Conservation (phyloP, 495 filamentous ascomycete species). For the Penicillium argentinense region DNA sequence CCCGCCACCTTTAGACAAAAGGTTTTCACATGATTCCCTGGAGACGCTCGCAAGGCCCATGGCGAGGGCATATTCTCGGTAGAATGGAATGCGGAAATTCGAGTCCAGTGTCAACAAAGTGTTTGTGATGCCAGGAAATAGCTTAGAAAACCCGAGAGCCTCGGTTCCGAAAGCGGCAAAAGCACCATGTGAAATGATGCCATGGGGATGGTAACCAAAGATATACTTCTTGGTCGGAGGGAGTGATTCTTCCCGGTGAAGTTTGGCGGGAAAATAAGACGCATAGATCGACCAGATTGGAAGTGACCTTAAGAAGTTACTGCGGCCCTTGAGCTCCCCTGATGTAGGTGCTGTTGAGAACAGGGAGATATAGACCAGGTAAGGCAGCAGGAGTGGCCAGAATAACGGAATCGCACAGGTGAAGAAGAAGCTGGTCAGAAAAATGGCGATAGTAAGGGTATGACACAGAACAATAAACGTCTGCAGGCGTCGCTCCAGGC, state of each 20-base stretch:
- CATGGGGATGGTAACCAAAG: constrained; percentile 96
- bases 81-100: constrained; percentile 93
- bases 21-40: constrained; percentile 83
- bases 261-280: constrained; percentile 83
- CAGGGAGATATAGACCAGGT: constrained; percentile 76
- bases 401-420: constrained; percentile 84
- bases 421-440: constrained; percentile 83
- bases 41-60: constrained; percentile 88
- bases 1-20: constrained; percentile 71
- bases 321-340: constrained; percentile 72
- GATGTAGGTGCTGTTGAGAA: constrained; percentile 74
- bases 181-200: constrained; percentile 93
- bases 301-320: constrained; percentile 68
- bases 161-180: constrained; percentile 93
- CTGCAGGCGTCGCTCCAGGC: constrained; percentile 81
- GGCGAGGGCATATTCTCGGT: constrained; percentile 85
- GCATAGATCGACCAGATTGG: constrained; percentile 86
- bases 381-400: constrained; percentile 91
- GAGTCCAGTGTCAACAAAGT: constrained; percentile 84
- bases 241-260: constrained; percentile 78
- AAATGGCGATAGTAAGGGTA: constrained; percentile 74
- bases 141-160: constrained; percentile 78
- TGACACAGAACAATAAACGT: constrained; percentile 84
- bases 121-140: constrained; percentile 95
- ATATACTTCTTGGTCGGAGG: constrained; percentile 89